Conservation (phyloP, 225 moss, liverwort and hornwort genomes). For the Sphagnum contortum region DNA sequence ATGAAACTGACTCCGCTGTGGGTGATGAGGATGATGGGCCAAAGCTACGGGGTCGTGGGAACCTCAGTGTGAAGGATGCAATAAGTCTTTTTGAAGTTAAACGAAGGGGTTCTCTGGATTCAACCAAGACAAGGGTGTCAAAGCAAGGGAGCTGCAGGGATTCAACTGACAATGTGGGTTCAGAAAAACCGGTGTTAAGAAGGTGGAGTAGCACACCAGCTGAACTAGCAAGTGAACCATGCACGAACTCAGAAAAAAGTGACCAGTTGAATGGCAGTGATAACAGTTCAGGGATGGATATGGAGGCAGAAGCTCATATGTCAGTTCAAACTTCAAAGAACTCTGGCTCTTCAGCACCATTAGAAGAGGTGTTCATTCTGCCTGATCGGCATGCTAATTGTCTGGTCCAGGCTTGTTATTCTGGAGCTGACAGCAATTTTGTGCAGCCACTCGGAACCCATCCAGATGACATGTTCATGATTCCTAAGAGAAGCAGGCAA, state of each 20-base stretch:
- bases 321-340: no score
- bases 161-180: constrained; percentile 1
- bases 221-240: constrained; percentile 5
- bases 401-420: background rate
- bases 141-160: constrained; percentile 5
- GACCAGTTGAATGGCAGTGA: constrained; percentile 3
- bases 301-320: no score
- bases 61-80: constrained; percentile 3
- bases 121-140: background rate
- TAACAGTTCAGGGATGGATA: background rate
- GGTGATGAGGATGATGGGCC: constrained; percentile 2
- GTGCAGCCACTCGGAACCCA: background rate
- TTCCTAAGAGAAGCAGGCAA: constrained; percentile 2
- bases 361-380: background rate
- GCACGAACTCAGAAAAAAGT: background rate
- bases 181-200: constrained; percentile 11
- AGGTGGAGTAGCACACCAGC: constrained; percentile 2
- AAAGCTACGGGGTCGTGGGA: background rate
- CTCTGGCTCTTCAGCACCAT: background rate
- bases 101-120: constrained; percentile 1
- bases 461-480: constrained; percentile 6
- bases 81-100: constrained; percentile 11
- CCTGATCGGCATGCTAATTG: constrained; percentile 1
- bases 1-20: constrained; percentile 6
- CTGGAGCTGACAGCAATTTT: background rate